Base-by-base conservation (phyloP, 805 yeast genomes). In the Lipomyces oligophaga region DNA sequence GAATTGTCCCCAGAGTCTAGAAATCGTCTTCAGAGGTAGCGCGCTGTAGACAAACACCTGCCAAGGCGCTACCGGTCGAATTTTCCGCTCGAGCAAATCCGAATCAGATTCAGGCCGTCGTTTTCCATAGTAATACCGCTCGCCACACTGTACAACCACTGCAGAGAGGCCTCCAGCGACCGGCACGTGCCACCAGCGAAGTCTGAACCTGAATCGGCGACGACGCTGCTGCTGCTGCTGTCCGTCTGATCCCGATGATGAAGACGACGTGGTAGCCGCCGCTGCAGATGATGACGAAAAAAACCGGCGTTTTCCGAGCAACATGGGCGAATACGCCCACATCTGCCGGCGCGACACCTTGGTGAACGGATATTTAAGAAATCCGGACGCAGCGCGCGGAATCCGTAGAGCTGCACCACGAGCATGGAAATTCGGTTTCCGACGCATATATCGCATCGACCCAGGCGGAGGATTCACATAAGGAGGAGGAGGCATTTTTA, bases 1-100 rank as follows among this genome's bases (percentile, higher is more conserved):
- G 47, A 93, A 76, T 59, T 78, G 80, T 26, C 99, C 99, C 99
- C 99, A 93, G 36, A 90, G 67, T 52, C 99, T 77, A 0, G 97
- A 88, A 27, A 88, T 72, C 1, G 96, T 85, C 62, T 89, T 87
- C 63, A 93, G 74, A 1, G 99, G 99, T 38, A 93, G 71, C 1
- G 96, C 81, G 3, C 88, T 79, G 66, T 93, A 93, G 25, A 93
- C 83, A 61, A 86, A 89, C 32, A 90, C 77, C 34, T 83, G 81
- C 97, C 97, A 89, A 6, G 94, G 83, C 55, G 79, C 81, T 5
- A 78, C 77, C 6, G 88, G 89, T 57, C 75, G 75, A 45, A 76
- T 72, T 15, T 25, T 34, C 10, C 50, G 36, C 24, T 33, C 19
- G 4, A 3, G 24, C 20, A 15, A 31, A 11, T 20, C 44, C 16